Evolutionary conservation across 495 filamentous ascomycete genomes (phyloP), one percentile per base, ranked within the genome.

Genomic region (Penicillium longicatenatum): DNA sequence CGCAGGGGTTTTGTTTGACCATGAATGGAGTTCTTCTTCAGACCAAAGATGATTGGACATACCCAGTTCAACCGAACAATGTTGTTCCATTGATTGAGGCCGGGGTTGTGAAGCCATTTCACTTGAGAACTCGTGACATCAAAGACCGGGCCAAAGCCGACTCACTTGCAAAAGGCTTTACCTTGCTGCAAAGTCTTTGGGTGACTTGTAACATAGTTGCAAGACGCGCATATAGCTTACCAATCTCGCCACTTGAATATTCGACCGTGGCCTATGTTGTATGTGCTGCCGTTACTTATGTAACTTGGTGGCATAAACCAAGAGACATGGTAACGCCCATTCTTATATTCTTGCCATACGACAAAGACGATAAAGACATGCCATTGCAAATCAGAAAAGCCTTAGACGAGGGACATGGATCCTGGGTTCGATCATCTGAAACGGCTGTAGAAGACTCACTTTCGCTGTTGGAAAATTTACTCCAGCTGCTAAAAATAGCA

Each of bases 131-230:
- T 7, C 42, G 48, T 20, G 61, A 63, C 7, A 53, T 63, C 22
- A 20, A 57, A 55, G 57, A 60, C 14, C 46, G 57, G 29, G 56
- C 61, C 35, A 63, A 63, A 33, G 24, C 52, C 20, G 57, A 60
- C 19, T 60, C 57, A n/a, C 45, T 63, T 48, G 57, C 52, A 19
- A 57, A 63, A 19, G 57, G 31, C 12, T 55, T 60, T 21, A 60
- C 52, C 30, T n/a, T 63, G 19, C 48, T 63, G 6, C 52, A 60
- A 30, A 56, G 42, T 30, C 31, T 37, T 6, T 63, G 48, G 50
- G 31, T 54, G 2, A 42, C 35, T 19, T 35, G 31, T 48, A 62
- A 62, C 22, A 24, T 57, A 22, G 39, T 62, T 37, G 50, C 49
- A 2, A 48, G 59, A 50, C 41, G 26, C 39, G 59, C 47, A 19